A percentile compares a stretch with the other conserved stretches of the same genome.
Conservation (phyloP, 1,284 basidiomycete genomes). For the Ceratobasidium sp. region DNA sequence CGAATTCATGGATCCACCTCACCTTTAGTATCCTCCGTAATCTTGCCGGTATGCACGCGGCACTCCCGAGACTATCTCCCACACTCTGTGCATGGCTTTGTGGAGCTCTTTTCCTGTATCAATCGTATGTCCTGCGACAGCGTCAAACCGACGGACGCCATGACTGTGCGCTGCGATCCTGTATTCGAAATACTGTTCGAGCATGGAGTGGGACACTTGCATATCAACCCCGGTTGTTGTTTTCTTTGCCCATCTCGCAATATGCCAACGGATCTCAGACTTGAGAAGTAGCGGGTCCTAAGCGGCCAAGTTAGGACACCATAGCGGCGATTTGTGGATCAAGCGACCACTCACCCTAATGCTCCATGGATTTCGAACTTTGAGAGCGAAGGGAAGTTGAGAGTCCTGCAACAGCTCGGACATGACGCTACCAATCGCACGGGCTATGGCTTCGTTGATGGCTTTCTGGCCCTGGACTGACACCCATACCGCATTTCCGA, state of each 20-base stretch:
- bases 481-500: not conserved
- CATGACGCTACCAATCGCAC: not conserved
- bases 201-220: not conserved
- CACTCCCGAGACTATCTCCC: not conserved
- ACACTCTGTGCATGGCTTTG: not conserved
- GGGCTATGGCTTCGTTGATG: not conserved
- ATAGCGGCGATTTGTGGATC: not conserved
- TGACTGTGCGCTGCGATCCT: not conserved
- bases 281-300: not conserved
- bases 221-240: not conserved
- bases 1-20: not conserved
- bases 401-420: not conserved
- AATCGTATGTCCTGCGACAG: not conserved
- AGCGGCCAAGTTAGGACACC: not conserved
- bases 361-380: not conserved
- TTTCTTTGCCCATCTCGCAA: not conserved
- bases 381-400: not conserved
- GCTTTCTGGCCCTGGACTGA: not conserved
- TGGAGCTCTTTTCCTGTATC: not conserved
- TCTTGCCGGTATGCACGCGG: not conserved
- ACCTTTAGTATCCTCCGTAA: not conserved
- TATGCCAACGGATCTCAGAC: not conserved
- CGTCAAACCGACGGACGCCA: not conserved
- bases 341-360: not conserved
- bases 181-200: not conserved